Percentiles rank a stretch among this genome's conserved stretches.
Evolutionary conservation across 1,139 yeast genomes (phyloP).

Genomic region (Debaryomyces sp.): DNA sequence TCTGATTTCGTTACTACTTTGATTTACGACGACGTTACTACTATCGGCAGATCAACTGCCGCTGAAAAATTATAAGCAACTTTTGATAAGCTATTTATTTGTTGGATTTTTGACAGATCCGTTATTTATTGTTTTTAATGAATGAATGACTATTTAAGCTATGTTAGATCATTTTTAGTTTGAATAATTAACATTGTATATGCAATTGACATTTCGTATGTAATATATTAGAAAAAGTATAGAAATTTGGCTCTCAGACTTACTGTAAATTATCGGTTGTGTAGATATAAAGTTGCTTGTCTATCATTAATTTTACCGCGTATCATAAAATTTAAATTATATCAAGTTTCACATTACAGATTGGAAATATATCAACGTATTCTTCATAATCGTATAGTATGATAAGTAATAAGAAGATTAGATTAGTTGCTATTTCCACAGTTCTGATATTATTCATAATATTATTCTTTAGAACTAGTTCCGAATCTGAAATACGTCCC

Average conservation of each 20-base stretch:
- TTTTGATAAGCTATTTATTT: slow-evolving; percentile 2
- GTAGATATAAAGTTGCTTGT: not conserved
- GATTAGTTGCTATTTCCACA: slow-evolving; percentile 20
- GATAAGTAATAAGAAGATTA: slow-evolving; percentile 22
- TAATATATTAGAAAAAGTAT: not conserved
- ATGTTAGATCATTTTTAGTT: not conserved
- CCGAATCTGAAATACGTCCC: not conserved
- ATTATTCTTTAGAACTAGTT: slow-evolving; percentile 14
- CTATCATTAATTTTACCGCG: not conserved
- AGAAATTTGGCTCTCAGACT: not conserved
- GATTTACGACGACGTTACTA: slow-evolving; percentile 70
- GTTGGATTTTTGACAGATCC: not conserved
- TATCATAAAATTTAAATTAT: not conserved
- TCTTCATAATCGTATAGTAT: slow-evolving; percentile 8
- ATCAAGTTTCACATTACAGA: not conserved
- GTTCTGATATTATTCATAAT: slow-evolving; percentile 18
- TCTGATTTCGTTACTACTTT: slow-evolving; percentile 76
- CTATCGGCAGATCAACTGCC: slow-evolving; percentile 47
- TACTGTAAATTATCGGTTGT: not conserved
- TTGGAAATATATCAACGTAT: not conserved
- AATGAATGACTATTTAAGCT: slow-evolving; percentile 6
- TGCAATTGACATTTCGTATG: not conserved
- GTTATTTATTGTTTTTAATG: slow-evolving; percentile 7
- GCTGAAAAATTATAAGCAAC: slow-evolving; percentile 45
- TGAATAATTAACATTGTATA: not conserved